Percentiles rank a stretch among this genome's conserved stretches.
phyloP scores from a whole-genome alignment of 2,329 filamentous ascomycete species.

The Talaromyces sp. region DNA sequence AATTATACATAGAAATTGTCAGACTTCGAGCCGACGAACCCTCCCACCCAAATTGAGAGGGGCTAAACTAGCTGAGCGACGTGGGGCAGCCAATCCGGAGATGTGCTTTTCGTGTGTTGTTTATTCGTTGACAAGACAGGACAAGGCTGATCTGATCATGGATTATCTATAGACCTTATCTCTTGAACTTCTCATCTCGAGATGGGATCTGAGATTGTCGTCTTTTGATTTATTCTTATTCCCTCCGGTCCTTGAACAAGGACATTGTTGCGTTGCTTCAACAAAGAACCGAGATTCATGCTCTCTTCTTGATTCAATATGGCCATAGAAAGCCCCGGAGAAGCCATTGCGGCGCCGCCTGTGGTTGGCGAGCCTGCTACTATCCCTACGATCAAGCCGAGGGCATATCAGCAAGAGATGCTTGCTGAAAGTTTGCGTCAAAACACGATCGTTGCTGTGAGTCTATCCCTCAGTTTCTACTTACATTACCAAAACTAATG shows the following conservation, averaged over 20 bases:
- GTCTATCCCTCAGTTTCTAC: slow-evolving; percentile 17
- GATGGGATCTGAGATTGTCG: not conserved
- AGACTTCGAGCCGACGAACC: not conserved
- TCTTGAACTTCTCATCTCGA: not conserved
- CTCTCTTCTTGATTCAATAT: not conserved
- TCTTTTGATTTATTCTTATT: not conserved
- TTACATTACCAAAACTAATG: not conserved
- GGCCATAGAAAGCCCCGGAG: not conserved
- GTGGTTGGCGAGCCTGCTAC: not conserved
- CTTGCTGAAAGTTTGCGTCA: slow-evolving; percentile 64
- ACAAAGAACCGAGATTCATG: not conserved
- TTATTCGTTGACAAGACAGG: not conserved
- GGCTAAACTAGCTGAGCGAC: not conserved
- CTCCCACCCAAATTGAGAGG: not conserved
- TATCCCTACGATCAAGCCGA: slow-evolving; percentile 19
- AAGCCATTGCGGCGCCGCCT: not conserved
- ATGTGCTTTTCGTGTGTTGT: slow-evolving; percentile 1
- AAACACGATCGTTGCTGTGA: slow-evolving; percentile 71
- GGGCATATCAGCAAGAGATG: slow-evolving; percentile 76
- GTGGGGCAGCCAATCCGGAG: not conserved
- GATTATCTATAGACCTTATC: not conserved
- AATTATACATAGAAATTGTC: too few relatives aligned
- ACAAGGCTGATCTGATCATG: not conserved
- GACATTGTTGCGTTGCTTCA: not conserved
- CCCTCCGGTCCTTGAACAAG: not conserved